Percentiles rank a stretch among this genome's conserved stretches.
These are phyloP conservation scores for Neurospora sp. DNA, from an alignment of 495 filamentous ascomycete genomes.

Conservation along the genomic window DNA sequence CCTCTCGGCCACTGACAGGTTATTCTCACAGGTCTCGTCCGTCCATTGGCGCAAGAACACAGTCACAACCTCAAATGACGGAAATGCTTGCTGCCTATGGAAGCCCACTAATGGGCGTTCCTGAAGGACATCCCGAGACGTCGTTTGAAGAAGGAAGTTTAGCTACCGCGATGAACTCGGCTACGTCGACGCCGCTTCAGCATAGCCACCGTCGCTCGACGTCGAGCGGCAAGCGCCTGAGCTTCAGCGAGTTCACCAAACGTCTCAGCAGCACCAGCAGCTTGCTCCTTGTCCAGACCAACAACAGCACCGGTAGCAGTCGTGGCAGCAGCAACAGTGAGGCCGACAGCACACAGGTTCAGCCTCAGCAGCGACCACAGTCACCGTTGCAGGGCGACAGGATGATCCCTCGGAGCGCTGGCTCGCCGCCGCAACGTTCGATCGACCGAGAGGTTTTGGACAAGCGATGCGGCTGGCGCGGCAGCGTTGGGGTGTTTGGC, in stretches of 20 bases:
- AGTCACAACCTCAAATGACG: constrained; percentile 35
- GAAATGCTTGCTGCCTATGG: constrained; percentile 10
- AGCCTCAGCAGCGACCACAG: constrained; percentile 5
- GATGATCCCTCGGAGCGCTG: background rate
- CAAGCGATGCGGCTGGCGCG: constrained; percentile 30
- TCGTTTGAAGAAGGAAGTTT: constrained; percentile 7
- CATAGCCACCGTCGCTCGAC: constrained; percentile 32
- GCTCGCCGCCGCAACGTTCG: constrained; percentile 2
- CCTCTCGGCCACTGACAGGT: constrained; percentile 34
- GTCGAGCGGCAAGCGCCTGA: constrained; percentile 36
- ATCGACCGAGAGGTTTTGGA: constrained; percentile 13
- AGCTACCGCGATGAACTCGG: constrained; percentile 11
- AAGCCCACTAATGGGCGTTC: constrained; percentile 4
- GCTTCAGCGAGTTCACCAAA: constrained; percentile 46
- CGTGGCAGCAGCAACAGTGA: constrained; percentile 33
- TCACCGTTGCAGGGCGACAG: background rate
- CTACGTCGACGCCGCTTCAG: constrained; percentile 10
- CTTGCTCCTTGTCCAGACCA: constrained; percentile 44
- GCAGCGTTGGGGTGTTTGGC: constrained; percentile 45
- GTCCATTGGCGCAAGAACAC: constrained; percentile 29
- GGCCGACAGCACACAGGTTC: background rate
- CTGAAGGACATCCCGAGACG: background rate
- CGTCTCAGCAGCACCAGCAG: constrained; percentile 43
- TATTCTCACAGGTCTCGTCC: constrained; percentile 21
- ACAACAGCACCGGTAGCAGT: constrained; percentile 34